A percentile compares a stretch with the other conserved stretches of the same genome.
These are phyloP conservation scores for Pseudopyricularia javanii DNA, from an alignment of 2,329 filamentous ascomycete genomes.

Conservation along the genomic window DNA sequence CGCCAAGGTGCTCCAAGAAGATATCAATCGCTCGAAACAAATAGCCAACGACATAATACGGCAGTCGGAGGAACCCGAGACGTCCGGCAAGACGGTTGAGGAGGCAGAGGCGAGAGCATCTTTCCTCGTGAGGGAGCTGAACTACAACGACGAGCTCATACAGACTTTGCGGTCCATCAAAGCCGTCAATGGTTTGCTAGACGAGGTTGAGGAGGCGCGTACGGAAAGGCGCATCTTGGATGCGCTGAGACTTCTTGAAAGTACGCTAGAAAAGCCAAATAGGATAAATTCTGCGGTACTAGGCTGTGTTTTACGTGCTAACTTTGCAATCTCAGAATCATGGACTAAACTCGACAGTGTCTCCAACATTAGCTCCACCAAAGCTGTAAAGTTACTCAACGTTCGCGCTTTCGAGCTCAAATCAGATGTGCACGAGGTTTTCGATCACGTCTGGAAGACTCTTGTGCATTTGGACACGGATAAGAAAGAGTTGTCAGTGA, in stretches of 20 bases:
- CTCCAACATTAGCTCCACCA: constrained; percentile 46
- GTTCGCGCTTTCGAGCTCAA: constrained; percentile 54
- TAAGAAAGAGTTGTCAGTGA: constrained; percentile 42
- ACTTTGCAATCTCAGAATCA: constrained; percentile 26
- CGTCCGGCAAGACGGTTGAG: constrained; percentile 37
- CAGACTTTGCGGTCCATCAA: constrained; percentile 37
- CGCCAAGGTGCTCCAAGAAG: constrained; percentile 71
- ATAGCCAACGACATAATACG: constrained; percentile 72
- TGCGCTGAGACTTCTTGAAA: constrained; percentile 42
- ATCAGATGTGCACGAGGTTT: constrained; percentile 49
- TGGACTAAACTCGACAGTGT: constrained; percentile 47
- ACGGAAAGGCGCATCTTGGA: constrained; percentile 43
- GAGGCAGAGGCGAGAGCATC: constrained; percentile 40
- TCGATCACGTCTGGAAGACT: constrained; percentile 59
- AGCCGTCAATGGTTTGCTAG: constrained; percentile 47
- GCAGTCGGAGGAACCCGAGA: constrained; percentile 53
- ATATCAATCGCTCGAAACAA: constrained; percentile 69
- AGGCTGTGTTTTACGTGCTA: neutral
- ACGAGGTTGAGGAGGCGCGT: constrained; percentile 45
- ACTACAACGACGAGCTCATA: constrained; percentile 45
- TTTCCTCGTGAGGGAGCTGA: constrained; percentile 45
- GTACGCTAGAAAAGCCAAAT: constrained; percentile 19
- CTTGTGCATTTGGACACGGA: constrained; percentile 52
- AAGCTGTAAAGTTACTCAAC: constrained; percentile 53
- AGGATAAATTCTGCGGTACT: too few relatives aligned